Base-by-base conservation (phyloP, 192 early-diverging fungal species). In the Funneliformis mosseae region DNA sequence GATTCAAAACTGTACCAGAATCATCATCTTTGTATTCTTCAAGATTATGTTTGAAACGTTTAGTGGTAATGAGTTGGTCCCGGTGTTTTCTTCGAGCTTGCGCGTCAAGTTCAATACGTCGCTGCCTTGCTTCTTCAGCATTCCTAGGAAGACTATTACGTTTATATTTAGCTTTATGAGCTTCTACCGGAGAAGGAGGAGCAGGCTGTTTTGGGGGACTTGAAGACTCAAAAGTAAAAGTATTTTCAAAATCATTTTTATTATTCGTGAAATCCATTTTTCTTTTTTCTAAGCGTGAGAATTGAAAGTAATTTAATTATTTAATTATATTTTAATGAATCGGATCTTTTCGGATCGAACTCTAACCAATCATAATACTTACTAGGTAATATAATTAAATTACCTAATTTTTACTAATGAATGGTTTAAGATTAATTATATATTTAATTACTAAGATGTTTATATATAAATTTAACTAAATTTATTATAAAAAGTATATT, bases 51-150 rank as follows among this genome's bases (percentile, higher is more conserved):
- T 87, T 85, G 45, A 91, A 89, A 9, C 93, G 83, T 72, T 92
- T 94, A 46, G 91, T 88, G 77, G 90, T 92, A 66, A 93, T 88
- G 14, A 92, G 80, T 63, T 92, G 91, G 73, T 94, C 92, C 21
- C 93, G 89, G 59, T 92, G 90, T 46, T 88, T 84, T 48, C 88
- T 89, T n/a, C 93, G 85, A 63, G 91, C 80, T 81, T 88, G 85
- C 18, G 86, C 85, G 71, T 93, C 90, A 4, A 89, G 85, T 46
- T 84, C 83, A 42, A 93, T 81, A 63, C 93, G 86, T 18, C 85
- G 83, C 59, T 80, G 87, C 28, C 88, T 84, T 21, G 83, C 83
- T 25, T 94, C 91, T 39, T 87, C 84, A 39, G 89, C 81, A 33
- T 72, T 83, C 42, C 85, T 81, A 7, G 84, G 81, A 27, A 90